Evolutionary conservation across 2,329 filamentous ascomycete genomes (phyloP), one percentile per base, ranked within the genome.

Genomic region (Colletotrichum sp.): DNA sequence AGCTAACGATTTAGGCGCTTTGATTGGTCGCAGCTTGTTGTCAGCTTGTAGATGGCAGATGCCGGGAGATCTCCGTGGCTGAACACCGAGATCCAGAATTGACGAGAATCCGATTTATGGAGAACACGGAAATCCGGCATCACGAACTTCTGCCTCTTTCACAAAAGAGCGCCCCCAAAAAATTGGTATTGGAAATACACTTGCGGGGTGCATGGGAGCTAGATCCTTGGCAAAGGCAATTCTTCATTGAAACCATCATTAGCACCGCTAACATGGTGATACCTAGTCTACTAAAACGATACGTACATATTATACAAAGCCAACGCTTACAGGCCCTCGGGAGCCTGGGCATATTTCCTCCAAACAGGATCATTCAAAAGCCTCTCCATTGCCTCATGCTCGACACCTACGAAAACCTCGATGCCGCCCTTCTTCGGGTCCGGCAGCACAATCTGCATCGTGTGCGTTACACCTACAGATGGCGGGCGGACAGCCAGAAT

Each of bases 401-500:
- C 82, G 2, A 85, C 81, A 2, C 83, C 82, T 3, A 85, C 79
- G 12, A 84, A 63, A n/a, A 85, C 76, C 65, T 85, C 84, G 44
- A 84, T 81, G 2, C 82, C 83, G 4, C 83, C 83, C 28, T 82
- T 79, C 4, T 81, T 82, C 10, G 84, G 72, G 62, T 78, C 76
- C 10, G 83, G 84, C 7, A 85, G 75, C 8, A 84, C 80, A 16
- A 84, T 77, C 28, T 81, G 82, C 36, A 79, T 72, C 3, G 83
- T 83, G 49, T 85, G 84, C 63, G 84, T 81, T 13, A 81, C 72
- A 8, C 83, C 83, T 8, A 83, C 77, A 63, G 81, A 80, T 1
- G 83, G 83, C n/a, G 77, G 72, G 6, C 84, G 80, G 8, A 85
- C 76, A 2, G 83, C 80, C 55, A 82, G 73, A 63, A 85, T 82